A percentile compares a stretch with the other conserved stretches of the same genome.
These are phyloP conservation scores for Gaertneriomyces sp. DNA, from an alignment of 192 early-diverging fungal species.

Conservation along the genomic window DNA sequence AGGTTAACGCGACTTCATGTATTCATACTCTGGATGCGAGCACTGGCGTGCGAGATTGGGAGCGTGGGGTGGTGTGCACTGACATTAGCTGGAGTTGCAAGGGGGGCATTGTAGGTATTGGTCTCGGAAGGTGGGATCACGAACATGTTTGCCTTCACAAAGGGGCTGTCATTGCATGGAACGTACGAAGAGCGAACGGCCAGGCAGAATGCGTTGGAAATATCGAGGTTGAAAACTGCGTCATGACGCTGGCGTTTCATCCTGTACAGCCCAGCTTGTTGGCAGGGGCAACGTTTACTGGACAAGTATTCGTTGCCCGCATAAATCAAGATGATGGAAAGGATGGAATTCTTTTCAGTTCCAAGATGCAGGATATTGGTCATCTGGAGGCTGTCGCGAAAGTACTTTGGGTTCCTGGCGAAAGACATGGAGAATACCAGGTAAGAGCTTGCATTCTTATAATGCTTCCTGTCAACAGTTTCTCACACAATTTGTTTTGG, in stretches of 20 bases:
- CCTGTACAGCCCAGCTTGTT: constrained; percentile 41
- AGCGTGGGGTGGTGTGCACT: constrained; percentile 29
- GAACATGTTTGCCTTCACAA: constrained; percentile 45
- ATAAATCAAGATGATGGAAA: constrained; percentile 32
- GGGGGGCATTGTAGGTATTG: constrained; percentile 38
- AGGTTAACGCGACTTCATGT: constrained; percentile 28
- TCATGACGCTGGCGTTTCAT: constrained; percentile 45
- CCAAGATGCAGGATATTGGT: constrained; percentile 32
- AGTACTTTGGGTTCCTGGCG: constrained; percentile 37
- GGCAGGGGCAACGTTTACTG: constrained; percentile 45
- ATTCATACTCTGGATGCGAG: constrained; percentile 29
- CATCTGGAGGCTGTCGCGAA: constrained; percentile 50
- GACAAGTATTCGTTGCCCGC: constrained; percentile 41
- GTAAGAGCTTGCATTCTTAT: constrained; percentile 17
- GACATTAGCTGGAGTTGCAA: constrained; percentile 46
- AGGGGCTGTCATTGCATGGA: constrained; percentile 41
- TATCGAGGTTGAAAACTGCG: constrained; percentile 40
- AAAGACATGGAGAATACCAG: constrained; percentile 29
- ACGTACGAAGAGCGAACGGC: constrained; percentile 6
- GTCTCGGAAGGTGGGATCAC: constrained; percentile 38
- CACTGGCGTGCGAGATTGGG: background rate
- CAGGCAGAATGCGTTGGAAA: background rate
- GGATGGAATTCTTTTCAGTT: constrained; percentile 34
- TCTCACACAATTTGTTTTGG: background rate
- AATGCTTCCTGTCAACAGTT: background rate